These are phyloP conservation scores for Sideroxylon spinosum DNA, from an alignment of 179 eudicot genomes.

Conservation along the genomic window DNA sequence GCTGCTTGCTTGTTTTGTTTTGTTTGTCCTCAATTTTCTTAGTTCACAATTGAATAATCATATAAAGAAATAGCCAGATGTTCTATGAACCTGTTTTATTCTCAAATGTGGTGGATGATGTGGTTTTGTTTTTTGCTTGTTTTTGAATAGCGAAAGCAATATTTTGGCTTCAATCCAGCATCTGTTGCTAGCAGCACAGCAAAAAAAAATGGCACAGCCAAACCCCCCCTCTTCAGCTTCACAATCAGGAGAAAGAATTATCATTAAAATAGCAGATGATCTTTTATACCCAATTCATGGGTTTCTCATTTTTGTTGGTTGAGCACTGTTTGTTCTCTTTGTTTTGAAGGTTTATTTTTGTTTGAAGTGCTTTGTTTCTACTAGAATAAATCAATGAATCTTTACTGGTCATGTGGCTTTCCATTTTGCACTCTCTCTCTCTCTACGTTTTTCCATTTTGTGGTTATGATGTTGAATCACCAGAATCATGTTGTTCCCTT, in stretches of 20 bases:
- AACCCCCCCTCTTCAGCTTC: not conserved
- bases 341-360: too few relatives aligned
- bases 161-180: not conserved
- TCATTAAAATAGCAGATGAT: conserved; percentile 4
- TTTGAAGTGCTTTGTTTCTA: not conserved
- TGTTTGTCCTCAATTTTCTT: conserved; percentile 1
- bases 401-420: too few relatives aligned
- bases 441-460: too few relatives aligned
- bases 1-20: conserved; percentile 2
- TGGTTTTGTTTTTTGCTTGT: conserved; percentile 2
- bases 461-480: too few relatives aligned
- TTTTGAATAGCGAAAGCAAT: conserved; percentile 13
- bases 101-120: conserved; percentile 16
- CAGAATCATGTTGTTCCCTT: too few relatives aligned
- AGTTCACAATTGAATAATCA: not conserved
- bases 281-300: not conserved
- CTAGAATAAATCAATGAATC: not conserved
- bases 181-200: conserved; percentile 1
- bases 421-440: too few relatives aligned
- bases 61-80: conserved; percentile 12
- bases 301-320: not conserved
- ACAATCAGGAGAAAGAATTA: not conserved
- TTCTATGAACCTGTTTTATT: conserved; percentile 7
- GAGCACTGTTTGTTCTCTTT: not conserved
- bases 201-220: not conserved